phyloP scores from a whole-genome alignment of 2,329 filamentous ascomycete species.

The Fusarium burgessii region DNA sequence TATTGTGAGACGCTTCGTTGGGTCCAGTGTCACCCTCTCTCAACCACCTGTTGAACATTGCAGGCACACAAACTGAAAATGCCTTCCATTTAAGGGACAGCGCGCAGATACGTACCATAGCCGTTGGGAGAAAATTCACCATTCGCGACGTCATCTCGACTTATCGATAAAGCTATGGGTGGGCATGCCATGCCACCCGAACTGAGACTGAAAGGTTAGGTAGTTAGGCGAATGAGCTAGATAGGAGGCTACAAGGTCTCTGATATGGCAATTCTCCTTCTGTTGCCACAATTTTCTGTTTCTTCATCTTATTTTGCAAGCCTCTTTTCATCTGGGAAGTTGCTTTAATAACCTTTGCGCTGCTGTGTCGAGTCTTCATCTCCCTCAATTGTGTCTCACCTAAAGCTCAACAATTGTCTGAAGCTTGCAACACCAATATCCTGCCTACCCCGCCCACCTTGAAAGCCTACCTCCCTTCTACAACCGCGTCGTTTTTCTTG shows the following conservation, averaged over 20 bases:
- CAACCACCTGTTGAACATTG: conserved; percentile 25
- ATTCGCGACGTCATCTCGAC: conserved; percentile 45
- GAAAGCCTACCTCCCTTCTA: conserved; percentile 21
- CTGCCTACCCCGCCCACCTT: conserved; percentile 41
- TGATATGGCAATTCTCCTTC: conserved; percentile 39
- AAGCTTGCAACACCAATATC: conserved; percentile 40
- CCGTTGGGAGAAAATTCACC: conserved; percentile 41
- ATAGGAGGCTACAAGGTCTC: conserved; percentile 40
- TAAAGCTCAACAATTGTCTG: conserved; percentile 39
- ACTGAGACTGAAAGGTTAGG: conserved; percentile 21
- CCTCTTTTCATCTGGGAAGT: conserved; percentile 28
- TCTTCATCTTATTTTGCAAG: conserved; percentile 29
- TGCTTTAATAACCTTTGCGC: conserved; percentile 9
- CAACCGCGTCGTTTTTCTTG: conserved; percentile 27
- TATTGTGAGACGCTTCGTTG: conserved; percentile 17
- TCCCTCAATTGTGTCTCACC: conserved; percentile 40
- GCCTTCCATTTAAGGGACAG: conserved; percentile 29
- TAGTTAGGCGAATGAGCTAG: conserved; percentile 36
- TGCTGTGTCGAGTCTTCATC: conserved; percentile 21
- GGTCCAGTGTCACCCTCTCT: conserved; percentile 24
- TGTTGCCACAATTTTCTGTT: conserved; percentile 31
- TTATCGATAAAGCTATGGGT: conserved; percentile 49
- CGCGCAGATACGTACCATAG: conserved; percentile 37
- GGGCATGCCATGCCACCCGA: background rate
- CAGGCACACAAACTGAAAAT: conserved; percentile 13